Evolutionary conservation across 2,329 filamentous ascomycete species (phyloP).

Genomic region (Fusarium robinianum): DNA sequence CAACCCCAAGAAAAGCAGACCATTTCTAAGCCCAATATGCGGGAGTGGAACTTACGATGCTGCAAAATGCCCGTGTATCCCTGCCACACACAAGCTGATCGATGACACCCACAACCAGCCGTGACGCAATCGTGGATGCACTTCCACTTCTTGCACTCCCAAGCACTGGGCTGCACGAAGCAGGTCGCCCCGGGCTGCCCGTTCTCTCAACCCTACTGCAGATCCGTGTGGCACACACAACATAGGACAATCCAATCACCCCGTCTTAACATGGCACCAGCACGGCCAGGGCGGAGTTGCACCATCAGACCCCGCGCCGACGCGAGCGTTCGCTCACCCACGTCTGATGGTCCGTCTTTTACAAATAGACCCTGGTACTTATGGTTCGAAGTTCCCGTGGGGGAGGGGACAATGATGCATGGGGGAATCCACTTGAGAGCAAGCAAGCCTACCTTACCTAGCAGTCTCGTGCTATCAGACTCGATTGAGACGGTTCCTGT

Average conservation of each 20-base stretch:
- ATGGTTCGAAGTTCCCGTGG: conserved; percentile 4
- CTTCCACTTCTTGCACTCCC: conserved; percentile 1
- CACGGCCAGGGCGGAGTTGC: conserved; percentile 21
- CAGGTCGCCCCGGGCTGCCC: background rate
- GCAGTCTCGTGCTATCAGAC: no score
- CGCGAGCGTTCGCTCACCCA: conserved; percentile 24
- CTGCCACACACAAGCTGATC: conserved; percentile 1
- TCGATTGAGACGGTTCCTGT: no score
- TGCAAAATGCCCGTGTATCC: background rate
- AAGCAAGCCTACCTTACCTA: no score
- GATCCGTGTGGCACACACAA: conserved; percentile 22
- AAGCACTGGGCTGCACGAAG: conserved; percentile 16
- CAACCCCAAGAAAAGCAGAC: no score
- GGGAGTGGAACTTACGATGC: conserved; percentile 13
- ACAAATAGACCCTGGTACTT: conserved; percentile 2
- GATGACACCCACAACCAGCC: conserved; percentile 11
- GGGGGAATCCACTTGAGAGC: no score
- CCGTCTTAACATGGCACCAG: background rate
- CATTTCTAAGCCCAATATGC: conserved; percentile 3
- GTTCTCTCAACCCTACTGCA: background rate
- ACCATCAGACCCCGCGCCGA: conserved; percentile 30
- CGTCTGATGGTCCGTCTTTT: conserved; percentile 2
- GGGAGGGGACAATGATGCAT: no score
- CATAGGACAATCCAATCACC: conserved; percentile 16
- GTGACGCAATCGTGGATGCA: conserved; percentile 18